Conservation (phyloP, 805 yeast species). For the Schwanniomyces sp. region DNA sequence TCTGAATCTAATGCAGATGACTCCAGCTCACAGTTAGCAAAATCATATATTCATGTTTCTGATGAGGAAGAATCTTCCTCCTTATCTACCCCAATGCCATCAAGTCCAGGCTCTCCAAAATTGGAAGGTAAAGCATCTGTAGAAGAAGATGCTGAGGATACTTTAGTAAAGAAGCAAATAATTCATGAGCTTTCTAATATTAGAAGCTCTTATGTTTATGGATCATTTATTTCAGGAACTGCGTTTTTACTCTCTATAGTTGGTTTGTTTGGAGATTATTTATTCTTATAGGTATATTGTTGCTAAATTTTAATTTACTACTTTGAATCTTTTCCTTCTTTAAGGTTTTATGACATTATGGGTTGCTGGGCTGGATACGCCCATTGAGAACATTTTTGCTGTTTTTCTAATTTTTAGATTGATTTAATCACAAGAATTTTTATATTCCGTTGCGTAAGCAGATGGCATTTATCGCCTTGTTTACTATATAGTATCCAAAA, state of each 20-base stretch:
- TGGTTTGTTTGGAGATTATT: slow-evolving; percentile 59
- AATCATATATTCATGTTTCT: slow-evolving; percentile 43
- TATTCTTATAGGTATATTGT: slow-evolving; percentile 9
- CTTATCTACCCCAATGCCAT: slow-evolving; percentile 26
- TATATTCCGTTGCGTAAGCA: neutral
- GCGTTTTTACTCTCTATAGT: slow-evolving; percentile 51
- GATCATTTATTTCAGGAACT: slow-evolving; percentile 42
- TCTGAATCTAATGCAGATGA: slow-evolving; percentile 8
- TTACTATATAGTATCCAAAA: neutral
- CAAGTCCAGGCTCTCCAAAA: slow-evolving; percentile 26
- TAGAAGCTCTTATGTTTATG: slow-evolving; percentile 36
- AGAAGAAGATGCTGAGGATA: slow-evolving; percentile 43
- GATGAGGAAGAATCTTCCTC: slow-evolving; percentile 32
- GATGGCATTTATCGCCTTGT: neutral
- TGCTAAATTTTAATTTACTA: neutral
- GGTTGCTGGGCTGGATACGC: neutral
- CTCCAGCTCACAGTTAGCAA: slow-evolving; percentile 31
- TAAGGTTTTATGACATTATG: neutral
- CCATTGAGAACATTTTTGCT: neutral
- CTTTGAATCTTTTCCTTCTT: neutral
- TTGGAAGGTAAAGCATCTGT: slow-evolving; percentile 18
- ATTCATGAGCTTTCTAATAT: slow-evolving; percentile 29
- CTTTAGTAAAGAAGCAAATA: slow-evolving; percentile 37
- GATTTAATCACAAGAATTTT: neutral
- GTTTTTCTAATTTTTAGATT: neutral